Percentiles rank a stretch among this genome's conserved stretches.
Conservation (phyloP, 441 rosid genomes). For the Viola pubescens region DNA sequence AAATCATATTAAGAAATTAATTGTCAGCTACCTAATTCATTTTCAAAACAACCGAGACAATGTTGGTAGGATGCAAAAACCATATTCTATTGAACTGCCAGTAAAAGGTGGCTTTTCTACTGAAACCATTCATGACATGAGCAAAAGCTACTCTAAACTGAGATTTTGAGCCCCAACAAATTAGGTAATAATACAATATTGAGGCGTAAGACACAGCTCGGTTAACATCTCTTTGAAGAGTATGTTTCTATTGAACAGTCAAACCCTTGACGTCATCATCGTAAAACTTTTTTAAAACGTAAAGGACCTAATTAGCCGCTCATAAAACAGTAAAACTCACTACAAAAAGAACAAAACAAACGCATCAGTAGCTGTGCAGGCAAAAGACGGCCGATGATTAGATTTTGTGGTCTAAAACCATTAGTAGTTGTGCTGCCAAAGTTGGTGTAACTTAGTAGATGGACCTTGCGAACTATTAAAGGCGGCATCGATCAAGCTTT, state of each 20-base stretch:
- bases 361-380: constrained; percentile 6
- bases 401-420: constrained; percentile 1
- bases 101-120: too few species aligned
- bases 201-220: constrained; percentile 17
- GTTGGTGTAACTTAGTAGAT: constrained; percentile 16
- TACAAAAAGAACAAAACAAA: background rate
- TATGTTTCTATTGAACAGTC: constrained; percentile 27
- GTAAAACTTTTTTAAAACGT: background rate
- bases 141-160: too few species aligned
- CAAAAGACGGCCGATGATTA: background rate
- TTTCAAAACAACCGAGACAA: background rate
- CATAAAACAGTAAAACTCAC: constrained; percentile 9
- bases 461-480: constrained; percentile 16
- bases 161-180: constrained; percentile 14
- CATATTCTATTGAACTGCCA: background rate
- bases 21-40: background rate
- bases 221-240: constrained; percentile 15
- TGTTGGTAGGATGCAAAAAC: background rate
- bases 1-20: background rate
- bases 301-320: constrained; percentile 16
- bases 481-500: constrained; percentile 15
- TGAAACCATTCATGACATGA: too few species aligned
- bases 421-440: constrained; percentile 29
- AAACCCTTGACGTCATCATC: constrained; percentile 14
- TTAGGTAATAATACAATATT: constrained; percentile 16